Evolutionary conservation across 371 early-diverging fungal genomes (phyloP).

Genomic region (Actinomucor elegans): DNA sequence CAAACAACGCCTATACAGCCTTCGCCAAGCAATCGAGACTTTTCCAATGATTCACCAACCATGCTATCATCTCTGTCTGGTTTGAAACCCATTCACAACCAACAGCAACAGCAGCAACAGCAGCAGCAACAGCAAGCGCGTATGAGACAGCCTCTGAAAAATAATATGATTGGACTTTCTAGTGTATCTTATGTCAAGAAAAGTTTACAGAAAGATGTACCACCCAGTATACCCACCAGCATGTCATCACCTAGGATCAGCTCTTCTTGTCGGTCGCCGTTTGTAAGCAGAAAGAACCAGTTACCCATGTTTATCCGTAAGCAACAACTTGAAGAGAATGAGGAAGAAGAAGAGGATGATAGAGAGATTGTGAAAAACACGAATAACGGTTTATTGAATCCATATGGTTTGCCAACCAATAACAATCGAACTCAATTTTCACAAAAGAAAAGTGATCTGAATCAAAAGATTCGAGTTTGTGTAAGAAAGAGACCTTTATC

Average conservation of each 20-base stretch:
- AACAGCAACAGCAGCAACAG: conserved; percentile 9
- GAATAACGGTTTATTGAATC: background rate
- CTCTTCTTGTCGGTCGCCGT: conserved; percentile 10
- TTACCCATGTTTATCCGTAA: conserved; percentile 5
- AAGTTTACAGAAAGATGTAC: conserved; percentile 2
- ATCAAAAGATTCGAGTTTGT: conserved; percentile 89
- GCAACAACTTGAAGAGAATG: background rate
- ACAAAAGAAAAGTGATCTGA: conserved; percentile 42
- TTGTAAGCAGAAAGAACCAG: conserved; percentile 7
- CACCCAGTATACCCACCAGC: conserved; percentile 12
- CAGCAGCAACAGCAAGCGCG: conserved; percentile 5
- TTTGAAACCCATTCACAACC: background rate
- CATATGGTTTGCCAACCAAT: conserved; percentile 3
- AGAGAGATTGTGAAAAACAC: conserved; percentile 5
- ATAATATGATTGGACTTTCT: conserved; percentile 11
- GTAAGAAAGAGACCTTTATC: conserved; percentile 93
- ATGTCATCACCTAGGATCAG: conserved; percentile 17
- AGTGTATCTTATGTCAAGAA: conserved; percentile 18
- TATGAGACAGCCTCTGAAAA: background rate
- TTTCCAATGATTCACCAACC: background rate
- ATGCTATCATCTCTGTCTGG: background rate
- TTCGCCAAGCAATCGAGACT: background rate
- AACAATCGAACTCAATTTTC: background rate
- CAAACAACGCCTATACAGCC: background rate
- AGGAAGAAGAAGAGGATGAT: conserved; percentile 10